Conservation (phyloP, 1,284 basidiomycete species). For the Boletus calvinii region DNA sequence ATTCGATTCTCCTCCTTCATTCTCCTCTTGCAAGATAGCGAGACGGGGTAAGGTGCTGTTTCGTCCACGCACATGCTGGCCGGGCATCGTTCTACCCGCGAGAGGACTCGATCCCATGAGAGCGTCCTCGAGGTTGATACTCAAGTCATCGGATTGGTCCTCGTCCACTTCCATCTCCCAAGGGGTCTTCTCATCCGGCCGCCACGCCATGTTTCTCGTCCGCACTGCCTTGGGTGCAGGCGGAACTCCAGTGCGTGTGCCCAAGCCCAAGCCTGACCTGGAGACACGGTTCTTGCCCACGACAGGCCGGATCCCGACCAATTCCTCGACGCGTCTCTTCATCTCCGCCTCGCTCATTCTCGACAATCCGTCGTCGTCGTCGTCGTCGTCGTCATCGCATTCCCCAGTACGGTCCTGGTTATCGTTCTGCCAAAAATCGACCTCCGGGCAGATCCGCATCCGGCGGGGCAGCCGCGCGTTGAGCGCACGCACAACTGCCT, state of each 20-base stretch:
- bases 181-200: conserved; percentile 17
- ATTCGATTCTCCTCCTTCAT: conserved; percentile 19
- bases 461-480: conserved; percentile 49
- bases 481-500: conserved; percentile 44
- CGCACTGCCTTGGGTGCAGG: conserved; percentile 30
- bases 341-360: conserved; percentile 41
- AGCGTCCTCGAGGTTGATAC: conserved; percentile 16
- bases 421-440: conserved; percentile 14
- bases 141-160: conserved; percentile 2
- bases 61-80: conserved; percentile 8
- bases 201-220: conserved; percentile 23
- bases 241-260: conserved; percentile 14
- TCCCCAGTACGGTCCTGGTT: background rate
- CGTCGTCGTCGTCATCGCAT: background rate
- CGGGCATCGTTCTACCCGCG: conserved; percentile 19
- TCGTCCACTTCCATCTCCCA: conserved; percentile 31
- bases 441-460: conserved; percentile 43
- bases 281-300: conserved; percentile 28
- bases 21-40: conserved; percentile 28
- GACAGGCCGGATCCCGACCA: conserved; percentile 48
- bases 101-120: conserved; percentile 32
- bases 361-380: conserved; percentile 17
- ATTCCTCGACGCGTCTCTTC: conserved; percentile 46
- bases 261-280: conserved; percentile 17
- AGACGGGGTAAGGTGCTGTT: conserved; percentile 15